These are phyloP conservation scores for Phytophthora cactorum DNA, from an alignment of 352 stramenopile species.

Conservation along the genomic window DNA sequence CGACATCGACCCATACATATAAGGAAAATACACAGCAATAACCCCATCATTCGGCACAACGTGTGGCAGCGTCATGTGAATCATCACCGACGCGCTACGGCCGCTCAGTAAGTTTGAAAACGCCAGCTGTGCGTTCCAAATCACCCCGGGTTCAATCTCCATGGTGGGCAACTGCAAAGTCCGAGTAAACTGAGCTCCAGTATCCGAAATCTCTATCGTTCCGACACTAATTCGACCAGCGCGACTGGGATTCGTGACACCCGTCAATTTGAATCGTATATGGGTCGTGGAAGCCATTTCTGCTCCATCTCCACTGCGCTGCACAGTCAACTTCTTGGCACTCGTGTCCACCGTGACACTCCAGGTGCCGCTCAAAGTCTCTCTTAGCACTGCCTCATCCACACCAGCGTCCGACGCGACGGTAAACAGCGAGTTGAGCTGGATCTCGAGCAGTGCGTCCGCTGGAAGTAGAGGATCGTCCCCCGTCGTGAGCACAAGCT, in stretches of 20 bases:
- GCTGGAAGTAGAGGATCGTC: slow-evolving; percentile 27
- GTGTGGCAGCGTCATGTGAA: slow-evolving; percentile 42
- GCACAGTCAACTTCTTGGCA: slow-evolving; percentile 26
- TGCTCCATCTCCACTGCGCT: slow-evolving; percentile 32
- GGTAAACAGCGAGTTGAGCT: slow-evolving; percentile 29
- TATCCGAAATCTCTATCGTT: slow-evolving; percentile 33
- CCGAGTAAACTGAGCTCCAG: slow-evolving; percentile 4
- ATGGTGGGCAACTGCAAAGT: slow-evolving; percentile 28
- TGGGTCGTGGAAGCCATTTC: slow-evolving; percentile 6
- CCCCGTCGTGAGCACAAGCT: slow-evolving; percentile 33
- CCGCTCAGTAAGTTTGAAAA: slow-evolving; percentile 49
- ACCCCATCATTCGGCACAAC: slow-evolving; percentile 45
- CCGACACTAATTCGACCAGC: slow-evolving; percentile 35
- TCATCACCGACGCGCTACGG: slow-evolving; percentile 34
- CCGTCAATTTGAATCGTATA: slow-evolving; percentile 31
- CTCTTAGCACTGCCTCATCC: slow-evolving; percentile 19
- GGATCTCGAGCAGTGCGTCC: slow-evolving; percentile 42
- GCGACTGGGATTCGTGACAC: slow-evolving; percentile 35
- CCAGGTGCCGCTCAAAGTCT: slow-evolving; percentile 35
- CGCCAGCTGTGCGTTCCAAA: slow-evolving; percentile 32
- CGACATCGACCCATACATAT: slow-evolving; percentile 44
- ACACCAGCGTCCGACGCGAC: slow-evolving; percentile 27
- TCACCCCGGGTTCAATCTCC: slow-evolving; percentile 39
- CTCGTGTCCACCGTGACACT: slow-evolving; percentile 19
- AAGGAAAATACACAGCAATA: slow-evolving; percentile 56